Conservation (phyloP, 805 yeast species). For the Sugiyamaella chiloensis region DNA sequence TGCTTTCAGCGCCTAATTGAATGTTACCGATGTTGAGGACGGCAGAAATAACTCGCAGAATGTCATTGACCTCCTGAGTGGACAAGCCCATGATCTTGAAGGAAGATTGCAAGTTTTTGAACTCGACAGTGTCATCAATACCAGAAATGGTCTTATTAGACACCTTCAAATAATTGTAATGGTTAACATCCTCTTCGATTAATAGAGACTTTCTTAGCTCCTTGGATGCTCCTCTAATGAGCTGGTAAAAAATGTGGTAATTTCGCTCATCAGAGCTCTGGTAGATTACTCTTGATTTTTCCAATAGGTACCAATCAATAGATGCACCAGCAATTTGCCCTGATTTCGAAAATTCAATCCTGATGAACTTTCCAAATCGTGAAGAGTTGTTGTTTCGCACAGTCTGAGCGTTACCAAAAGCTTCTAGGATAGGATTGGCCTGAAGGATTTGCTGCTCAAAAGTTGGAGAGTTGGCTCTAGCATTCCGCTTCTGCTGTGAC, state of each 20-base stretch:
- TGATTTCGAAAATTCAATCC: slow-evolving; percentile 64
- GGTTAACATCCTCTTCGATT: slow-evolving; percentile 46
- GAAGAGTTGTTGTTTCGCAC: slow-evolving; percentile 92
- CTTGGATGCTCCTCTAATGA: slow-evolving; percentile 61
- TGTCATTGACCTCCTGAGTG: slow-evolving; percentile 45
- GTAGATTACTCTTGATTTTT: slow-evolving; percentile 84
- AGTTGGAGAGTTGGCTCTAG: slow-evolving; percentile 32
- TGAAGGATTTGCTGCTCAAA: slow-evolving; percentile 85
- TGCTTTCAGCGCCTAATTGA: slow-evolving; percentile 56
- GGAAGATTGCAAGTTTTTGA: slow-evolving; percentile 58
- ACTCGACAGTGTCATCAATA: slow-evolving; percentile 73
- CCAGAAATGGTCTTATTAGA: slow-evolving; percentile 60
- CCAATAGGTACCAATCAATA: slow-evolving; percentile 90
- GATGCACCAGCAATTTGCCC: slow-evolving; percentile 82
- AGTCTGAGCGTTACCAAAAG: slow-evolving; percentile 97
- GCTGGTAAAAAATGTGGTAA: slow-evolving; percentile 89
- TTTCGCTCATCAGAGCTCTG: slow-evolving; percentile 80
- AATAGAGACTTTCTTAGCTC: slow-evolving; percentile 34
- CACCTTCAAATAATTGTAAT: slow-evolving; percentile 56
- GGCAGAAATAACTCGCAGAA: slow-evolving; percentile 67
- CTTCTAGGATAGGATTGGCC: slow-evolving; percentile 93
- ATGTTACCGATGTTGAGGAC: slow-evolving; percentile 86
- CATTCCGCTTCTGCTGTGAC: slow-evolving; percentile 22
- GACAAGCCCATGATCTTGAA: slow-evolving; percentile 71
- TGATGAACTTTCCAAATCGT: slow-evolving; percentile 93